A percentile compares a stretch with the other conserved stretches of the same genome.
Evolutionary conservation across 441 rosid genomes (phyloP).

Genomic region (Jatropha multifida): DNA sequence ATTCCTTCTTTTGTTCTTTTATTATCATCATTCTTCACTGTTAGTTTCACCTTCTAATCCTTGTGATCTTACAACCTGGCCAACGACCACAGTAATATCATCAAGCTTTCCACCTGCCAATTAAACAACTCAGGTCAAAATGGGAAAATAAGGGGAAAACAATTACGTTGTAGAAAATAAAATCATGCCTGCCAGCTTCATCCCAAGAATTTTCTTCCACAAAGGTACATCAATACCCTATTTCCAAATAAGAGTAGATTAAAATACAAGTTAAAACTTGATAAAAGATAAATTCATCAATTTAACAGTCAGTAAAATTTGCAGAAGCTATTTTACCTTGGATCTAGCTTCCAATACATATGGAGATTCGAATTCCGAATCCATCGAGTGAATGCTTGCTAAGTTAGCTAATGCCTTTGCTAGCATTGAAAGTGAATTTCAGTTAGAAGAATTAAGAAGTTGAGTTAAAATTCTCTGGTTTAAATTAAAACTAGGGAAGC

Average conservation of each 20-base stretch:
- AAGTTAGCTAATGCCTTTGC: slow-evolving; percentile 84
- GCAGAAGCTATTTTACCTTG: slow-evolving; percentile 42
- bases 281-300: neutral
- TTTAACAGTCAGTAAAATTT: neutral
- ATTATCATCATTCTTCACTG: neutral
- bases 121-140: slow-evolving; percentile 3
- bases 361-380: slow-evolving; percentile 72
- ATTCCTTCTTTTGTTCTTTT: neutral
- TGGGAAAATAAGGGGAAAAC: neutral
- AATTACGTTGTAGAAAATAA: neutral
- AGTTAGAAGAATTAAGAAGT: slow-evolving; percentile 25
- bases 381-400: slow-evolving; percentile 65
- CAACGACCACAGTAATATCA: slow-evolving; percentile 84
- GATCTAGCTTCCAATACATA: slow-evolving; percentile 79
- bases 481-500: slow-evolving; percentile 17
- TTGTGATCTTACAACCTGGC: slow-evolving; percentile 46
- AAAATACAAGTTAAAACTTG: neutral
- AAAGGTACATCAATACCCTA: slow-evolving; percentile 78
- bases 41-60: neutral
- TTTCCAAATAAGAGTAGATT: neutral
- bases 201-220: slow-evolving; percentile 68
- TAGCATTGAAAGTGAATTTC: slow-evolving; percentile 39
- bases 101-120: slow-evolving; percentile 85
- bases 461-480: slow-evolving; percentile 14
- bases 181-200: slow-evolving; percentile 66